Base-by-base conservation (phyloP, 2,329 filamentous ascomycete species). In the Drechslerella coelobrocha region DNA sequence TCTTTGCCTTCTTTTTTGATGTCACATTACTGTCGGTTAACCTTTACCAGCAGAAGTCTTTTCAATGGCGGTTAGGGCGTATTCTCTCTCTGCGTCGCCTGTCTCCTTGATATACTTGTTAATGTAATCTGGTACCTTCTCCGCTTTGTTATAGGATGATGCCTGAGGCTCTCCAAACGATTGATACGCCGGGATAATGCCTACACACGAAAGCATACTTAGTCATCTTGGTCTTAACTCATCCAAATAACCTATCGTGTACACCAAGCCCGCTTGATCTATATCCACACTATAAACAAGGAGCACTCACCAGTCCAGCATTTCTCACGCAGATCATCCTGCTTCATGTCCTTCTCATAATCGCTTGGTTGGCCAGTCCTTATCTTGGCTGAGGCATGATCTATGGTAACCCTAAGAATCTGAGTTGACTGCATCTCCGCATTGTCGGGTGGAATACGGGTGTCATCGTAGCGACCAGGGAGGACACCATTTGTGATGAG, bases 401-500 rank as follows among this genome's bases (percentile, higher is more conserved):
- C 82, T 68, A 95, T 84, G 51, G 79, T 82, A 9, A 95, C 85
- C 73, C 83, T 86, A 62, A 95, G 79, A 41, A 96, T 86, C 45
- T 85, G 84, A 0, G 91, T 96, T 66, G 85, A 87, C 68, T 86
- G 85, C 82, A 94, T 84, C 81, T 96, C 91, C 9, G 87, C 85
- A 50, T 82, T 82, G 47, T 86, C 89, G 0, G 90, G 90, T 2
- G 90, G 90, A 4, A 86, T 80, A 2, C 91, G 85, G 14, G 85
- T 85, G 76, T 89, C 82, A 17, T 83, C 81, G 86, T 89, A 96
- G 3, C 91, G 85, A 10, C 82, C 81, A 0, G 86, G 83, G 1
- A 93, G 83, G 10, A 93, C 86, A 37, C 84, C 83, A 78, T 96
- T 84, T 1, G 91, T 95, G 77, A 96, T 88, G 63, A 89, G 81